These are phyloP conservation scores for Pseudozyma tsukubaensis DNA, from an alignment of 1,284 basidiomycete genomes.

Conservation along the genomic window DNA sequence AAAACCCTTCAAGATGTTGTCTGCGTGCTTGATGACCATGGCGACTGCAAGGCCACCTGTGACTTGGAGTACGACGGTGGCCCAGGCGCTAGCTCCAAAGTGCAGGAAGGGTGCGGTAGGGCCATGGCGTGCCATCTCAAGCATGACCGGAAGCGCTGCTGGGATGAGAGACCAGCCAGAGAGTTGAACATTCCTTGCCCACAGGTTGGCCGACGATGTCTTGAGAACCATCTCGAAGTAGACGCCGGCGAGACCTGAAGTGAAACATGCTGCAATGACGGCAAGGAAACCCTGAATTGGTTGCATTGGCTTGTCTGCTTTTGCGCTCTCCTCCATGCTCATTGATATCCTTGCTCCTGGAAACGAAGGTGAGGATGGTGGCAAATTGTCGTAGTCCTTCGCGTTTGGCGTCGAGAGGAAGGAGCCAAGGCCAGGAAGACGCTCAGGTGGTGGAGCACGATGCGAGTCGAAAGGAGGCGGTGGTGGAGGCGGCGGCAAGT, in stretches of 20 bases:
- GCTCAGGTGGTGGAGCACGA: constrained; percentile 60
- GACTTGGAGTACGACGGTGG: constrained; percentile 87
- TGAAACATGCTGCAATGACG: constrained; percentile 90
- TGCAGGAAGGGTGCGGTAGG: constrained; percentile 59
- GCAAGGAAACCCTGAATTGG: constrained; percentile 84
- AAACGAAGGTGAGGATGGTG: constrained; percentile 50
- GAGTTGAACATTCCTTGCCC: constrained; percentile 96
- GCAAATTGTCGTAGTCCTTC: constrained; percentile 33
- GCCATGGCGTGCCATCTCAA: constrained; percentile 69
- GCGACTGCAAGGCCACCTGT: constrained; percentile 90
- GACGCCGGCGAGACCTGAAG: constrained; percentile 95
- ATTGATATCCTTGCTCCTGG: constrained; percentile 42
- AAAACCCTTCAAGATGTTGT: constrained; percentile 75
- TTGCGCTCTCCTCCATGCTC: constrained; percentile 53
- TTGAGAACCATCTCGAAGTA: constrained; percentile 99
- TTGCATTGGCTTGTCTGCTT: constrained; percentile 74
- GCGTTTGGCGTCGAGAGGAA: constrained; percentile 24
- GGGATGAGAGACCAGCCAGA: constrained; percentile 93
- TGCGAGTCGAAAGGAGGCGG: constrained; percentile 52
- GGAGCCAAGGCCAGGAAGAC: constrained; percentile 36
- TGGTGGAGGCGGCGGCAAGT: constrained; percentile 59
- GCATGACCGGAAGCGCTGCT: constrained; percentile 84
- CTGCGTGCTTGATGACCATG: constrained; percentile 72
- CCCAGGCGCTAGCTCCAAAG: constrained; percentile 89
- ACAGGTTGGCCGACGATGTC: constrained; percentile 84